Conservation (phyloP, 257 asterid genomes). For the Forsythia suspensa region DNA sequence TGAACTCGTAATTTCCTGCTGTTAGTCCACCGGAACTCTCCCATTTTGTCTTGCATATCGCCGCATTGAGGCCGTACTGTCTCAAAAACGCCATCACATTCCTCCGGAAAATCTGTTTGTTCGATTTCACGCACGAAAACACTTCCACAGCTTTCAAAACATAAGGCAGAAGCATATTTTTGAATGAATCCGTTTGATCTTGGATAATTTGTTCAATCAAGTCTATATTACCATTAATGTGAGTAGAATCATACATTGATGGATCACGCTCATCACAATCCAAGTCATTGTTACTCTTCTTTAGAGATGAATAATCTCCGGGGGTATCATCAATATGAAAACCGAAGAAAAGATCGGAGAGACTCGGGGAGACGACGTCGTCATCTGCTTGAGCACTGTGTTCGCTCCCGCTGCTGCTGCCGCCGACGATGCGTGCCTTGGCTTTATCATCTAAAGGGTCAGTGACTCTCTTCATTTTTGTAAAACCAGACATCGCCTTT, state of each 20-base stretch:
- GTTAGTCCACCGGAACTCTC: constrained; percentile 62
- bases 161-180: constrained; percentile 32
- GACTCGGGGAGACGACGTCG: constrained; percentile 46
- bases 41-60: constrained; percentile 81
- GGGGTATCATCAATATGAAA: constrained; percentile 26
- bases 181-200: constrained; percentile 40
- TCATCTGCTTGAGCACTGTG: constrained; percentile 48
- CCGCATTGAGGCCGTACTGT: constrained; percentile 69
- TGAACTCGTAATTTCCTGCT: constrained; percentile 72
- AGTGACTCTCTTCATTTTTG: constrained; percentile 50
- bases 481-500: constrained; percentile 22
- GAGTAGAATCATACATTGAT: constrained; percentile 16
- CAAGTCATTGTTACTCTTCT: constrained; percentile 11
- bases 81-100: constrained; percentile 69
- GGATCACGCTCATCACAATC: constrained; percentile 37
- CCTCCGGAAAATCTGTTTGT: constrained; percentile 35
- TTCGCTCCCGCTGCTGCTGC: constrained; percentile 70
- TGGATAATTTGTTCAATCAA: constrained; percentile 21
- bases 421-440: constrained; percentile 65
- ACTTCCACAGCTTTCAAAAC: constrained; percentile 40
- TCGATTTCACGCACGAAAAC: constrained; percentile 32
- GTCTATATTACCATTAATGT: constrained; percentile 18
- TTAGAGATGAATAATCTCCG: constrained; percentile 9
- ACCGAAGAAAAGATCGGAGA: constrained; percentile 49
- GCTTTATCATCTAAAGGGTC: constrained; percentile 49